Evolutionary conservation across 2,329 filamentous ascomycete species (phyloP).

Genomic region (Diaporthe vaccinii): DNA sequence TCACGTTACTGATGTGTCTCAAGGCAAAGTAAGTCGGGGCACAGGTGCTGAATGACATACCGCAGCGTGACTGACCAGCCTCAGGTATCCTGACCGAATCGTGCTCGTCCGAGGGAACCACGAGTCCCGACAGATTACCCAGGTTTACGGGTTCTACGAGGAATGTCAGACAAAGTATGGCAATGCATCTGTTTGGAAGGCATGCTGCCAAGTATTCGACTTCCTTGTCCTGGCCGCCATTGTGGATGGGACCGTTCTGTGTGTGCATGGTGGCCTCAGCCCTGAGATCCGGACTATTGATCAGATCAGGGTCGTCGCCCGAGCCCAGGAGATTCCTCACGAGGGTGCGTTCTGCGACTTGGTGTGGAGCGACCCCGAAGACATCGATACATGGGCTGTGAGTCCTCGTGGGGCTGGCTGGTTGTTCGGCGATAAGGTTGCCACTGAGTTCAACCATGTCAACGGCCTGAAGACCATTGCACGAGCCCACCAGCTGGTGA

Average conservation of each 20-base stretch:
- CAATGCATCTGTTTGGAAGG: constrained; percentile 99
- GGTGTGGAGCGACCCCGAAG: constrained; percentile 98
- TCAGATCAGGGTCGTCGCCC: constrained; percentile 98
- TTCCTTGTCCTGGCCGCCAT: constrained; percentile 97
- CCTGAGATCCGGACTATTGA: constrained; percentile 97
- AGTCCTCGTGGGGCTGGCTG: constrained; percentile 97
- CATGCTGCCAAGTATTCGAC: constrained; percentile 99
- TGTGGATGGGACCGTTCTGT: constrained; percentile 98
- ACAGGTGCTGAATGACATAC: constrained; percentile 29
- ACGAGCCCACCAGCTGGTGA: constrained; percentile 97
- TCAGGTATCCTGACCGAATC: constrained; percentile 92
- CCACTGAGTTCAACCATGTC: constrained; percentile 97
- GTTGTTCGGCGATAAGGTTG: constrained; percentile 97
- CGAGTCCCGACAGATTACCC: constrained; percentile 96
- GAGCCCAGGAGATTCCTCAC: constrained; percentile 97
- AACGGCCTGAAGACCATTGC: constrained; percentile 97
- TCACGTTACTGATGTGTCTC: constrained; percentile 95
- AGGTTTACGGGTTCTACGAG: constrained; percentile 99
- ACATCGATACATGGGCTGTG: constrained; percentile 95
- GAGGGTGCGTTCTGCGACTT: constrained; percentile 98
- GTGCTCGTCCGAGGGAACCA: constrained; percentile 98
- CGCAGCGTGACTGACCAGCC: constrained; percentile 40
- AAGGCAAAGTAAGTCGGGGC: constrained; percentile 73
- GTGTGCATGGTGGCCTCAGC: constrained; percentile 92
- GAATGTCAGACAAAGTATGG: constrained; percentile 99